Percentiles rank a stretch among this genome's conserved stretches.
Conservation (phyloP, 208 protist genomes). For the Phytomonas francai region DNA sequence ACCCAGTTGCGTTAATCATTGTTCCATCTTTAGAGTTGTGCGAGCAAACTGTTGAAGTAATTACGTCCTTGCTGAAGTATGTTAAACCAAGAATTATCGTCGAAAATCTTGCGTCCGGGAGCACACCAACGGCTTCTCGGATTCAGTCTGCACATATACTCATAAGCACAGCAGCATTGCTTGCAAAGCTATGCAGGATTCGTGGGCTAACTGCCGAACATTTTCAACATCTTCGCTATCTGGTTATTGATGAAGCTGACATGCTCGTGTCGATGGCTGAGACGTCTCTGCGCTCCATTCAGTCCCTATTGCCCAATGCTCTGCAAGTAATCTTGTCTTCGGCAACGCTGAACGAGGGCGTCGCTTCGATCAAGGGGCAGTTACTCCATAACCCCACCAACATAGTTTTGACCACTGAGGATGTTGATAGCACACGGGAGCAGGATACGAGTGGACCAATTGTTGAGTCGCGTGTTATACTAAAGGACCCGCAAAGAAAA, state of each 20-base stretch:
- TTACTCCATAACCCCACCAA: constrained; percentile 91
- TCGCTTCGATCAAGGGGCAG: constrained; percentile 89
- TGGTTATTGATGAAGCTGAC: constrained; percentile 96
- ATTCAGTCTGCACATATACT: constrained; percentile 76
- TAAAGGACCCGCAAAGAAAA: constrained; percentile 35
- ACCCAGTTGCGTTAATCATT: constrained; percentile 90
- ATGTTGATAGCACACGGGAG: constrained; percentile 24
- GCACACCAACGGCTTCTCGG: constrained; percentile 41
- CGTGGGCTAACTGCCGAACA: constrained; percentile 47
- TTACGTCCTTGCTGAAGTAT: constrained; percentile 59
- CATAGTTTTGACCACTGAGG: constrained; percentile 78
- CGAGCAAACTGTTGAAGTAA: constrained; percentile 89
- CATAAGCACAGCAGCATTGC: constrained; percentile 71
- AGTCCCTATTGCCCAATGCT: constrained; percentile 75
- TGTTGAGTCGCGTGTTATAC: constrained; percentile 60
- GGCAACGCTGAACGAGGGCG: constrained; percentile 90
- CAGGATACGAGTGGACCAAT: constrained; percentile 20
- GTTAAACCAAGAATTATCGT: constrained; percentile 71
- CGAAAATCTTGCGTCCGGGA: constrained; percentile 70
- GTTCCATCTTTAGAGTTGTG: constrained; percentile 95
- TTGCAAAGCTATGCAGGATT: constrained; percentile 56
- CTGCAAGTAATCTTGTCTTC: constrained; percentile 94
- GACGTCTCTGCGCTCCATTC: constrained; percentile 80
- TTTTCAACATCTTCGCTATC: constrained; percentile 53
- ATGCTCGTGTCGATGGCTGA: constrained; percentile 93